A percentile compares a stretch with the other conserved stretches of the same genome.
Evolutionary conservation across 331 rosid genomes (phyloP).

Genomic region (Acacia pycnantha): DNA sequence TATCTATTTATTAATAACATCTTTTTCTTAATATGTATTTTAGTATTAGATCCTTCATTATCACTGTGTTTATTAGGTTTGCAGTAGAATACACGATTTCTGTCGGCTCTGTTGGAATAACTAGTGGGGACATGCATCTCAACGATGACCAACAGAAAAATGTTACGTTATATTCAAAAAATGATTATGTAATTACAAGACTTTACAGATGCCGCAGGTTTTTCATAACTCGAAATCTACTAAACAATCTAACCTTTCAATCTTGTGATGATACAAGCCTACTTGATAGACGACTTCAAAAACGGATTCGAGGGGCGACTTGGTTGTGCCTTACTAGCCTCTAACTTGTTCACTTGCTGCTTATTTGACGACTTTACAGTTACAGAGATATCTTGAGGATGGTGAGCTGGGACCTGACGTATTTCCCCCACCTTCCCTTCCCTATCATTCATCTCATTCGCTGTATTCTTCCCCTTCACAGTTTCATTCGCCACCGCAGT

Average conservation of each 20-base stretch:
- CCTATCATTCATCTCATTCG: conserved; percentile 30
- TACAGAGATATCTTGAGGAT: conserved; percentile 31
- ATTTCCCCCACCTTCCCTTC: conserved; percentile 36
- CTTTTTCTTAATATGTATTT: too few relatives aligned
- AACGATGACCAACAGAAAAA: background rate
- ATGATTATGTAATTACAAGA: background rate
- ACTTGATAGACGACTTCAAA: conserved; percentile 73
- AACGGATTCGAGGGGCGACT: conserved; percentile 76
- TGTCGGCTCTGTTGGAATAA: background rate
- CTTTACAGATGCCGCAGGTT: conserved; percentile 13
- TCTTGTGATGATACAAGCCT: background rate
- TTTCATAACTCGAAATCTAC: background rate
- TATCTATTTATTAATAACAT: too few relatives aligned
- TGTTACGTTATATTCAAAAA: background rate
- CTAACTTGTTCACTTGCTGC: conserved; percentile 42
- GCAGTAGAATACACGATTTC: background rate
- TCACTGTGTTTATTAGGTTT: background rate
- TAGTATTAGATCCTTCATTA: background rate
- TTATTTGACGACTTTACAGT: conserved; percentile 41
- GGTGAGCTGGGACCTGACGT: conserved; percentile 30
- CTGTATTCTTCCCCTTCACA: conserved; percentile 34
- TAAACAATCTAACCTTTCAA: conserved; percentile 2
- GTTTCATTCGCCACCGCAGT: conserved; percentile 29
- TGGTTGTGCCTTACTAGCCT: conserved; percentile 40
- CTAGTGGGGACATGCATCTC: background rate